Evolutionary conservation across 805 yeast genomes (phyloP), one percentile per base, ranked within the genome.

Genomic region (Metschnikowia vanudenii): DNA sequence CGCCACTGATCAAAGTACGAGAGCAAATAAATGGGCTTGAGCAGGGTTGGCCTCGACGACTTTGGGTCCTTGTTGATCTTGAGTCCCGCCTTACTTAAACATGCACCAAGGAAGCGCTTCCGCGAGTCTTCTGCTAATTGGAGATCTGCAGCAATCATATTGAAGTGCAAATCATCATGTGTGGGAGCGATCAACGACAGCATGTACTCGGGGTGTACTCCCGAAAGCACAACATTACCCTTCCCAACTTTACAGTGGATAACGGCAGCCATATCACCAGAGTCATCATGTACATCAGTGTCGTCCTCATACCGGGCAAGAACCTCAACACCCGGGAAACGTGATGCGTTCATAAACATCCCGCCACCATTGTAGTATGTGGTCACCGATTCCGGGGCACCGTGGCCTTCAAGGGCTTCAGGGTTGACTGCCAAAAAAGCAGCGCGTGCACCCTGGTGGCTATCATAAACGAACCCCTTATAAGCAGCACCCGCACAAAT

Each of bases 301-400:
- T 68, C 65, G 1, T 79, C 88, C 0, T 59, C 59, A 59, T 87
- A 94, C 3, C 75, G 64, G 0, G 97, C 96, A 38, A 94, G 64
- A 0, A 92, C 78, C 52, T 87, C 85, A 2, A 86, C 89, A 10
- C 41, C 39, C 4, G 70, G 64, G 55, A 69, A 78, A 40, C 72
- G 69, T 2, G 79, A 78, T 1, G 96, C 91, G 61, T 88, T 85
- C 11, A 84, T 82, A 67, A 94, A 92, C 11, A 85, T 75, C 2
- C 88, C 85, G 26, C 99, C 99, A 5, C 99, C 99, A 56, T 94
- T 91, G 63, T 81, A 86, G 62, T 89, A 92, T 40, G 67, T 61
- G 50, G 61, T 53, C 2, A 68, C 62, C 28, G 55, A 37, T 6
- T 57, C 49, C 33, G 66, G 58, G n/a, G 38, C 39, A 4, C 36